Conservation (phyloP, 495 filamentous ascomycete species). For the Penicillium antarcticum region DNA sequence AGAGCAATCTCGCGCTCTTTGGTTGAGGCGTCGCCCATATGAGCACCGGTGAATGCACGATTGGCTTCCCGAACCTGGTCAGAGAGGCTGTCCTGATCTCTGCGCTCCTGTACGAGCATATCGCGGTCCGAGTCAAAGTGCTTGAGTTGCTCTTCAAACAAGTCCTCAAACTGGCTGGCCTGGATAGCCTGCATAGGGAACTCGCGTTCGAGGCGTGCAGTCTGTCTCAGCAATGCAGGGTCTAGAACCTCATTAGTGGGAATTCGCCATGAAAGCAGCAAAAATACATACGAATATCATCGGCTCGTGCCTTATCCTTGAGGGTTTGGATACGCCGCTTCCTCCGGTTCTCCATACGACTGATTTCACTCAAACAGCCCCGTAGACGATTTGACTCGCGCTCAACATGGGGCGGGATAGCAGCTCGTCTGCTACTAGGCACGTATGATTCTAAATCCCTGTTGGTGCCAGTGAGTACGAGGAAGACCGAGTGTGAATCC, state of each 20-base stretch:
- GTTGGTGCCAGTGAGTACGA: conserved; percentile 72
- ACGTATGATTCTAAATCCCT: conserved; percentile 83
- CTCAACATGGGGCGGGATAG: conserved; percentile 77
- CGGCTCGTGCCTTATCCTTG: conserved; percentile 71
- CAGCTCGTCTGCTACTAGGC: conserved; percentile 74
- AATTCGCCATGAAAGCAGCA: background rate
- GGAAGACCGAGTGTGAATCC: conserved; percentile 69
- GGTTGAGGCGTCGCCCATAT: conserved; percentile 68
- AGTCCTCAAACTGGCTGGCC: conserved; percentile 82
- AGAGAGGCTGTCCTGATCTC: conserved; percentile 71
- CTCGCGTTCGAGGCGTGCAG: conserved; percentile 78
- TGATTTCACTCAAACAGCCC: conserved; percentile 76
- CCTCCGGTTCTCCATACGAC: conserved; percentile 72
- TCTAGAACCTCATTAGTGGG: conserved; percentile 31
- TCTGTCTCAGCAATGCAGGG: conserved; percentile 71
- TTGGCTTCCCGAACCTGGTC: conserved; percentile 70
- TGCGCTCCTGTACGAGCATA: conserved; percentile 64
- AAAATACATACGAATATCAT: conserved; percentile 74
- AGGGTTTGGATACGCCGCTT: conserved; percentile 71
- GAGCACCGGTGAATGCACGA: conserved; percentile 66
- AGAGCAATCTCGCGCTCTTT: conserved; percentile 80
- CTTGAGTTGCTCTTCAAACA: conserved; percentile 79
- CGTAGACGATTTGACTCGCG: conserved; percentile 70
- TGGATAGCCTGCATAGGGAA: conserved; percentile 81
- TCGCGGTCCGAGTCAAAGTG: conserved; percentile 76